Conservation (phyloP, 1,284 basidiomycete species). For the Naganishia sp. region DNA sequence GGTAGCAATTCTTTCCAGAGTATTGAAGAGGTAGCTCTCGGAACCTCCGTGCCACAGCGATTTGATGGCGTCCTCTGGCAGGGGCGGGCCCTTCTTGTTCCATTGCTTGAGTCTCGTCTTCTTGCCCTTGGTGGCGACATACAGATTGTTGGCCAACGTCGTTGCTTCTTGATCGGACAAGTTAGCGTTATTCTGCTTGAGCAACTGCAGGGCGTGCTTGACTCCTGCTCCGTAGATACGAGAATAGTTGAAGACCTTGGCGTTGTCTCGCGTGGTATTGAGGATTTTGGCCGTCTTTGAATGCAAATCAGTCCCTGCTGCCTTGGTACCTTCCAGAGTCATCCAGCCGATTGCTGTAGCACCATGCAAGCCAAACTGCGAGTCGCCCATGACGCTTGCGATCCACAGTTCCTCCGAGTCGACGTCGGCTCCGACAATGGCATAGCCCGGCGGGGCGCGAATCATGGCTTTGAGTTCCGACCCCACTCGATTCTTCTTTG, state of each 20-base stretch:
- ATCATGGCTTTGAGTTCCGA: constrained; percentile 99
- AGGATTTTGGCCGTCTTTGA: constrained; percentile 95
- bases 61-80: constrained; percentile 36
- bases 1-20: constrained; percentile 90
- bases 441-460: constrained; percentile 86
- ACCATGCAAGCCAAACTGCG: constrained; percentile 95
- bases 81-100: constrained; percentile 41
- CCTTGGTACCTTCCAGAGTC: constrained; percentile 98
- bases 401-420: constrained; percentile 99
- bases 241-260: constrained; percentile 99
- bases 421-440: constrained; percentile 96
- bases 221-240: constrained; percentile 98
- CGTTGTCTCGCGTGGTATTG: constrained; percentile 89
- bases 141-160: constrained; percentile 79
- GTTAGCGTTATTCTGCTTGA: constrained; percentile 80
- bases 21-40: constrained; percentile 99
- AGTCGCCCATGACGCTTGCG: constrained; percentile 97
- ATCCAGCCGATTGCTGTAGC: constrained; percentile 99
- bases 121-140: constrained; percentile 90
- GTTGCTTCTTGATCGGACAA: constrained; percentile 80
- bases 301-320: constrained; percentile 91
- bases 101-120: constrained; percentile 63
- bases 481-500: constrained; percentile 94
- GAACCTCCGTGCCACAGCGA: constrained; percentile 98
- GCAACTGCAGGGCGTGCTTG: constrained; percentile 84